Evolutionary conservation across 2,329 filamentous ascomycete species (phyloP), one percentile per base, ranked within the genome.

Genomic region (Camillea tinctor): DNA sequence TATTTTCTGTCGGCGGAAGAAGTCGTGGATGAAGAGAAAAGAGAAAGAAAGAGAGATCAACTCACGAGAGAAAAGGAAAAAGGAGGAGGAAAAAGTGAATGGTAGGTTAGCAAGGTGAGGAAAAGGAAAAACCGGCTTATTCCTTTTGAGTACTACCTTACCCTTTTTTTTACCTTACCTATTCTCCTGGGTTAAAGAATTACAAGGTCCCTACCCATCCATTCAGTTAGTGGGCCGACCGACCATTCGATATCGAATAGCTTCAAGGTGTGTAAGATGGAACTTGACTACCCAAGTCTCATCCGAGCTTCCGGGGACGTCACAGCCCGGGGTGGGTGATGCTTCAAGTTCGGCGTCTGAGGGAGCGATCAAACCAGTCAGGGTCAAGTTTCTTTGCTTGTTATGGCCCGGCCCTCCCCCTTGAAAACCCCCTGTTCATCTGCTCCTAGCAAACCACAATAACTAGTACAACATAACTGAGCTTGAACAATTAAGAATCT

Each of bases 41-140:
- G 52, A 22, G 49, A 49, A 23, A 56, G 56, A 54, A 56, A 59
- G 48, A 63, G 62, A 64, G 63, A 68, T 64, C 59, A 66, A 67
- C 62, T 64, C 62, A 52, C 57, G 59, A 23, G 60, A 54, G 58
- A 60, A 52, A 59, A 55, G 54, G 56, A 24, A 51, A 57, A 58
- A 57, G 23, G 55, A 49, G 60, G 52, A 56, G 11, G 9, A 20
- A 55, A 61, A 8, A 23, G 19, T 15, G 3, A 19, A 54, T 54
- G 50, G 50, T 6, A n/a, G n/a, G n/a, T n/a, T n/a, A n/a, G n/a
- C n/a, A n/a, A n/a, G n/a, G n/a, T n/a, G n/a, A n/a, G n/a, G n/a
- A n/a, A n/a, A n/a, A n/a, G 6, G n/a, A 50, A 50, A 50, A 22
- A 50, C 48, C 48, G 26, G 7, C 26, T 30, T 30, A 30, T 30